These are phyloP conservation scores for Parathielavia appendiculata DNA, from an alignment of 495 filamentous ascomycete genomes.

Conservation along the genomic window DNA sequence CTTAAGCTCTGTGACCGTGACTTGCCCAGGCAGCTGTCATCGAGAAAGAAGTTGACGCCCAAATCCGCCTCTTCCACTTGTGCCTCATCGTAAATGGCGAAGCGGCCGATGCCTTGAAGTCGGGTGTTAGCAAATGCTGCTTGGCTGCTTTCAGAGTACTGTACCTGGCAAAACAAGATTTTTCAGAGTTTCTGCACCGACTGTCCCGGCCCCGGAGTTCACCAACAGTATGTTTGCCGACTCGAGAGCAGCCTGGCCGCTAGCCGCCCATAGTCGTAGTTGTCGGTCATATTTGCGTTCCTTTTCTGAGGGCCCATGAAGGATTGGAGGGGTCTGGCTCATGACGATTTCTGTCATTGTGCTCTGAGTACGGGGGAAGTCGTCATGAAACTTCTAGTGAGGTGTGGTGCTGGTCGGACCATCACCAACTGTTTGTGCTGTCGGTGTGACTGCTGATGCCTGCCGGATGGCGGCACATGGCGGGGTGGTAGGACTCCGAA, in stretches of 20 bases:
- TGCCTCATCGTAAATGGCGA: slow-evolving; percentile 82
- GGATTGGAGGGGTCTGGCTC: slow-evolving; percentile 48
- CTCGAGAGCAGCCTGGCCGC: slow-evolving; percentile 84
- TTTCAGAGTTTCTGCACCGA: slow-evolving; percentile 90
- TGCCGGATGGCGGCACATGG: slow-evolving; percentile 12
- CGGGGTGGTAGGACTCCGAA: slow-evolving; percentile 4
- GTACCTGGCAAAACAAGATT: slow-evolving; percentile 85
- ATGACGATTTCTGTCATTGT: slow-evolving; percentile 46
- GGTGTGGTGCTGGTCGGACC: slow-evolving; percentile 3
- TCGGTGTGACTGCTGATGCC: slow-evolving; percentile 14
- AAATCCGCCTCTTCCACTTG: slow-evolving; percentile 75
- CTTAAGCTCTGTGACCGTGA: slow-evolving; percentile 75
- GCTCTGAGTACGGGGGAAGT: slow-evolving; percentile 3
- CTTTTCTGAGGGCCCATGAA: slow-evolving; percentile 69
- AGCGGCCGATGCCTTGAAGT: slow-evolving; percentile 72
- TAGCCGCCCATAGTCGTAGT: slow-evolving; percentile 90
- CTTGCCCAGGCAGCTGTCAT: slow-evolving; percentile 68
- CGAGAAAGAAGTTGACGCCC: slow-evolving; percentile 95
- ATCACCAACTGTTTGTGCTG: neutral
- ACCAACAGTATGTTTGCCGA: slow-evolving; percentile 82
- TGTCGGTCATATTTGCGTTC: slow-evolving; percentile 96
- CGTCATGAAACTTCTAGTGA: neutral
- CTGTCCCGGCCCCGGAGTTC: slow-evolving; percentile 75
- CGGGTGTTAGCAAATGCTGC: slow-evolving; percentile 4
- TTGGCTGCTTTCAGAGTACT: neutral